A percentile compares a stretch with the other conserved stretches of the same genome.
These are phyloP conservation scores for Myxozyma geophila DNA, from an alignment of 805 yeast species.

Conservation along the genomic window DNA sequence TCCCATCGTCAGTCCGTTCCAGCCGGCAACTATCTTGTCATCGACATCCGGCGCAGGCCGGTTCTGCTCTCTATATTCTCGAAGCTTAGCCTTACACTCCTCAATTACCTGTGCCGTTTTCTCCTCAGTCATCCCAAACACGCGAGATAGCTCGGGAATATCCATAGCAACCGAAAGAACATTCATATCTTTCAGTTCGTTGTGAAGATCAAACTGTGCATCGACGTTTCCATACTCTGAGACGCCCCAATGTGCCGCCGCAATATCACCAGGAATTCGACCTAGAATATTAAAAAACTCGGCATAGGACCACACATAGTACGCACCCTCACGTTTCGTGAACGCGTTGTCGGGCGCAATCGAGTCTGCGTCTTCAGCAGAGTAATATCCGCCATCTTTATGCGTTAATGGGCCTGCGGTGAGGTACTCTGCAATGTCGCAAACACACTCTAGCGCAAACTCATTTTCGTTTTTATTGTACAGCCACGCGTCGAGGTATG, in stretches of 20 bases:
- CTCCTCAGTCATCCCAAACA: conserved; percentile 43
- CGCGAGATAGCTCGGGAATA: conserved; percentile 42
- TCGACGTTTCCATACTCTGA: conserved; percentile 47
- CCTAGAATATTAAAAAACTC: conserved; percentile 43
- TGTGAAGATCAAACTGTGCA: conserved; percentile 43
- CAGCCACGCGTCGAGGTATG: conserved; percentile 42
- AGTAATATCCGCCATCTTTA: conserved; percentile 42
- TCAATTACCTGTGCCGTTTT: conserved; percentile 39
- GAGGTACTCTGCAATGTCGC: conserved; percentile 40
- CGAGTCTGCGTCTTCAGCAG: conserved; percentile 47
- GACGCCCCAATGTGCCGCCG: conserved; percentile 46
- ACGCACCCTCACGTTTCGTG: conserved; percentile 43
- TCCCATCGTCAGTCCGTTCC: conserved; percentile 49
- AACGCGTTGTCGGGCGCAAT: conserved; percentile 34
- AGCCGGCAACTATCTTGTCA: conserved; percentile 44
- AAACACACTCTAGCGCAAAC: conserved; percentile 36
- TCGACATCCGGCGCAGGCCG: conserved; percentile 44
- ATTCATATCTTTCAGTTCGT: conserved; percentile 43
- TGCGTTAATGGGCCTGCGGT: conserved; percentile 38
- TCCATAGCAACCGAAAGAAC: conserved; percentile 42
- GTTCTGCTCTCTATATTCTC: conserved; percentile 37
- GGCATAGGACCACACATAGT: conserved; percentile 45
- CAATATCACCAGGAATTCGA: conserved; percentile 40
- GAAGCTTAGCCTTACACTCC: conserved; percentile 39
- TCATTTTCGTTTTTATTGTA: conserved; percentile 35